These are phyloP conservation scores for Gonapodya prolifera DNA, from an alignment of 192 early-diverging fungal genomes.

Conservation along the genomic window DNA sequence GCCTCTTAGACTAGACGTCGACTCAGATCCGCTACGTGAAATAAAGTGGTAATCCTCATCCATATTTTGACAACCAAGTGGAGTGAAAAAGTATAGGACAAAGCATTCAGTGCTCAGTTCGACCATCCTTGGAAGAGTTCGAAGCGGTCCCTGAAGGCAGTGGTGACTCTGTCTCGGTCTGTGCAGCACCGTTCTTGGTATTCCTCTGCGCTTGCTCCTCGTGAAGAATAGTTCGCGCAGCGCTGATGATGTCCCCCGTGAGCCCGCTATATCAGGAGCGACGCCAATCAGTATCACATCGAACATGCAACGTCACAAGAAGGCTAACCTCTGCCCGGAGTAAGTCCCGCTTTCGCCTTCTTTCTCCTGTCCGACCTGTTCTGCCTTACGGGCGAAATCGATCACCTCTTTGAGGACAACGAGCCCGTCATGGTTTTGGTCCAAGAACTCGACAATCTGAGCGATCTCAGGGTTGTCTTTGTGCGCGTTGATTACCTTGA, in stretches of 20 bases:
- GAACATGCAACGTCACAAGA: too few species aligned
- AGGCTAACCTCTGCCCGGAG: neutral
- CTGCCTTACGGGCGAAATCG: neutral
- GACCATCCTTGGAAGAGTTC: too few species aligned
- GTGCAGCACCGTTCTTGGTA: too few species aligned
- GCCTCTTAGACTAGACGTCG: neutral
- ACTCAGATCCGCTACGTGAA: too few species aligned
- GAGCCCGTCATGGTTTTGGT: constrained; percentile 56
- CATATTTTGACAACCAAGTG: too few species aligned
- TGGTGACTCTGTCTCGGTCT: too few species aligned
- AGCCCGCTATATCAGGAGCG: neutral
- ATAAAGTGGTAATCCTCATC: too few species aligned
- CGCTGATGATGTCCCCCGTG: neutral
- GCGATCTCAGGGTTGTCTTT: constrained; percentile 58
- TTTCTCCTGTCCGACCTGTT: neutral
- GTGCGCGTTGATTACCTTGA: constrained; percentile 50
- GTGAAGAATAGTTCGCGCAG: neutral
- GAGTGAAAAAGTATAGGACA: too few species aligned
- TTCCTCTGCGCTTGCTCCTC: neutral
- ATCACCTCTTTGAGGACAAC: constrained; percentile 17
- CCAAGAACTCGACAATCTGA: constrained; percentile 59
- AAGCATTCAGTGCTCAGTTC: too few species aligned
- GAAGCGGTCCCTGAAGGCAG: too few species aligned
- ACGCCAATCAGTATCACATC: too few species aligned
- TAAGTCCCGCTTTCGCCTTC: neutral